Evolutionary conservation across 228 moss, liverwort and hornwort genomes (phyloP).

Genomic region (Sphagnum fallax): DNA sequence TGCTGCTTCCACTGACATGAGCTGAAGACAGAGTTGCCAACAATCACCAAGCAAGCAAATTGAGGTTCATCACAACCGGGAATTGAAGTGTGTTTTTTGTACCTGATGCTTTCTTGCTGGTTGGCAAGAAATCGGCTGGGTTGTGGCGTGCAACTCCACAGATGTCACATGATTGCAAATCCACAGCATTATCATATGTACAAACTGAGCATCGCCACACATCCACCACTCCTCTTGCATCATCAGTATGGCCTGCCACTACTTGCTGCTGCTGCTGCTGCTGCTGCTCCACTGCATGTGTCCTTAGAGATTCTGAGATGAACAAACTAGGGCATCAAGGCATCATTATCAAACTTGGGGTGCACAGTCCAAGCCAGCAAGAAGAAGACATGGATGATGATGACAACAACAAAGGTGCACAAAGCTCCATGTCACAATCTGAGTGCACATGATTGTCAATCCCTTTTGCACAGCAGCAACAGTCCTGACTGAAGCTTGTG

Average conservation of each 20-base stretch:
- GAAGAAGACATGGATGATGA: too few relatives aligned
- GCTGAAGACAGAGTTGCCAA: too few relatives aligned
- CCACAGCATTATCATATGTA: constrained; percentile 46
- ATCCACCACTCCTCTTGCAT: constrained; percentile 19
- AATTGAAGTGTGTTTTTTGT: neutral
- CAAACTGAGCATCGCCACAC: constrained; percentile 46
- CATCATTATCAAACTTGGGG: neutral
- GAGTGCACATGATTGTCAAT: too few relatives aligned
- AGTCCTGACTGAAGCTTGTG: too few relatives aligned
- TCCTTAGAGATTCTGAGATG: constrained; percentile 5
- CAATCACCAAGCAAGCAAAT: too few relatives aligned
- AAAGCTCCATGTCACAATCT: too few relatives aligned
- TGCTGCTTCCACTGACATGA: too few relatives aligned
- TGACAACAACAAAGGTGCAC: too few relatives aligned
- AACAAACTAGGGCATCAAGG: neutral
- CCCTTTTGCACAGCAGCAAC: too few relatives aligned
- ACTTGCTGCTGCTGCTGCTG: constrained; percentile 8
- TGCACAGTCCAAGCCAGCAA: neutral
- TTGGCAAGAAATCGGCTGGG: constrained; percentile 6
- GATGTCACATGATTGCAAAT: constrained; percentile 36
- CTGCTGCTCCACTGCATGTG: neutral
- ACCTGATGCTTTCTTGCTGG: constrained; percentile 26
- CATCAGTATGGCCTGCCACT: constrained; percentile 12
- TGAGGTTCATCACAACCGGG: too few relatives aligned
- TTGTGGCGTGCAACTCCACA: constrained; percentile 34